Conservation (phyloP, 2,329 filamentous ascomycete genomes). For the Aspergillus sp. region DNA sequence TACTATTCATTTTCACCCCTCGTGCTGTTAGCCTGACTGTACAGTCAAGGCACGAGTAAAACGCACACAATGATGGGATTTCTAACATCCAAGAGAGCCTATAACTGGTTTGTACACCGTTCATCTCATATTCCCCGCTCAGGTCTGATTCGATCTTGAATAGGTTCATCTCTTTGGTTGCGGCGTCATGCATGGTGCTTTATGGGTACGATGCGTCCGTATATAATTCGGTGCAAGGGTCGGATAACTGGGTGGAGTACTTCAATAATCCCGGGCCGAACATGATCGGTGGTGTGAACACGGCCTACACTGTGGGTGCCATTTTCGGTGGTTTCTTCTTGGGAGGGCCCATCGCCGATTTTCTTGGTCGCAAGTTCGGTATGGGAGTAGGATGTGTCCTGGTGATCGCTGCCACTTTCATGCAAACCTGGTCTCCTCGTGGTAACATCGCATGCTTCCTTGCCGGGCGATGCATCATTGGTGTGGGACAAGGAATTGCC, state of each 20-base stretch:
- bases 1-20: not conserved
- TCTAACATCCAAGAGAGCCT: constrained; percentile 28
- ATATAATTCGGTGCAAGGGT: constrained; percentile 70
- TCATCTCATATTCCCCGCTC: not conserved
- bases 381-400: constrained; percentile 65
- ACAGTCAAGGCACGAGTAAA: not conserved
- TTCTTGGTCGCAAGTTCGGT: constrained; percentile 60
- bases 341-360: constrained; percentile 64
- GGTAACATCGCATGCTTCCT: constrained; percentile 66
- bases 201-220: constrained; percentile 75
- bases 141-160: too few species aligned
- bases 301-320: constrained; percentile 68
- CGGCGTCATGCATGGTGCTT: constrained; percentile 71
- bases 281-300: constrained; percentile 61
- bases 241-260: constrained; percentile 64
- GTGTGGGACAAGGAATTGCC: constrained; percentile 68
- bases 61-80: constrained; percentile 23
- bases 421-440: constrained; percentile 65
- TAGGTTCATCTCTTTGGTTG: constrained; percentile 67
- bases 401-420: constrained; percentile 66
- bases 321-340: constrained; percentile 70
- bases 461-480: constrained; percentile 66
- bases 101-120: constrained; percentile 28
- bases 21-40: not conserved
- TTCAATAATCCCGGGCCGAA: constrained; percentile 52